Percentiles rank a stretch among this genome's conserved stretches.
Conservation (phyloP, 305 asterid species). For the Solanum hybrid region DNA sequence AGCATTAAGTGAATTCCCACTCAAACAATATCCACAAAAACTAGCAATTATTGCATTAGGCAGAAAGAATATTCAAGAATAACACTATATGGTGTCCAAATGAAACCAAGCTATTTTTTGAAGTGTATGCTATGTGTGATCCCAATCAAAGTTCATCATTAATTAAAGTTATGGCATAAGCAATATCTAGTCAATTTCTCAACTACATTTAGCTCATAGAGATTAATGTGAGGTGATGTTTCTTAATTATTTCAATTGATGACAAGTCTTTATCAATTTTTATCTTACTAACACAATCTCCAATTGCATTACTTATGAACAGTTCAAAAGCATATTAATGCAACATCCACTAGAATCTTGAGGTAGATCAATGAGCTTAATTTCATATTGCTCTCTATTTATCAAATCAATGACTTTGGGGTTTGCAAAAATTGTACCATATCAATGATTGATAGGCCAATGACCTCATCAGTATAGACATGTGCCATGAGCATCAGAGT, state of each 20-base stretch:
- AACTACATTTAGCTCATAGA: background rate
- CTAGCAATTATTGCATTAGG: background rate
- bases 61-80: background rate
- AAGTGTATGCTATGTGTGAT: background rate
- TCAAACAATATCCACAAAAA: background rate
- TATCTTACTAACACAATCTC: background rate
- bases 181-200: background rate
- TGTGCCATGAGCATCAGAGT: background rate
- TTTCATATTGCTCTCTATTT: background rate
- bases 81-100: background rate
- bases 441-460: background rate
- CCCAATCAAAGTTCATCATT: background rate
- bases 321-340: background rate
- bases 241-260: background rate
- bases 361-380: background rate
- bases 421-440: background rate
- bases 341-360: slow-evolving; percentile 14
- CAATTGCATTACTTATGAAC: background rate
- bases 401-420: background rate
- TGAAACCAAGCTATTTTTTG: background rate
- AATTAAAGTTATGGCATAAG: background rate
- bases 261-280: slow-evolving; percentile 4
- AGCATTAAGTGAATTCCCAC: background rate
- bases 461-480: background rate
- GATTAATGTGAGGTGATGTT: slow-evolving; percentile 3